Evolutionary conservation across 306 rosid species (phyloP), one percentile per base, ranked within the genome.

Genomic region (Erythrophleum fordii): DNA sequence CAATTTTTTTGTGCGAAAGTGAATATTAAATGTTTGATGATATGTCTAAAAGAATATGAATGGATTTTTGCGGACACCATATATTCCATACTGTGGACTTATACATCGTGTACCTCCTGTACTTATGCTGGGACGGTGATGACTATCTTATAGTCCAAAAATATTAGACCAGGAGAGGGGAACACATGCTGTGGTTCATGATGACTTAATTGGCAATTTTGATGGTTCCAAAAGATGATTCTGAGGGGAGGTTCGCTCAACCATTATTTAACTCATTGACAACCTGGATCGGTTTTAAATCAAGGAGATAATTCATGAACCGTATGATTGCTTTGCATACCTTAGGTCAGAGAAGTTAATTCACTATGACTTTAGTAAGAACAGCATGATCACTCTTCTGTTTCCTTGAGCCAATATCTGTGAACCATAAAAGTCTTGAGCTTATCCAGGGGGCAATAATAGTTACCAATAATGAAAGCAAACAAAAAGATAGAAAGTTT

Each of bases 161-260:
- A 37, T 34, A 16, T 69, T 60, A 58, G 51, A 52, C 46, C 67
- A 71, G 72, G 69, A 82, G 77, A 67, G 81, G 71, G 11, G 13
- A 80, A 77, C 85, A 69, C 71, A 82, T 73, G 89, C 67, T 80
- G 39, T 52, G 82, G 77, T 83, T 72, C 81, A 61, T 81, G 69
- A 77, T 84, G 80, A 49, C 55, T 75, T 45, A 64, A 77, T 41
- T 25, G 42, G 44, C 72, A 79, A 82, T 69, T 45, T 79, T 48
- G 81, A 75, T 55, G 73, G 77, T 56, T 72, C 69, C n/a, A 81
- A 45, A 62, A 62, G 55, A 75, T 76, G 48, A 52, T 70, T 79
- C 25, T 85, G 73, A 59, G 26, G 67, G 58, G 76, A 60, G 81
- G 75, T 51, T 68, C 70, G 62, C 52, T 20, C 49, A 8, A 53